Evolutionary conservation across 2,329 filamentous ascomycete genomes (phyloP).

Genomic region (Zymoseptoria tritici): DNA sequence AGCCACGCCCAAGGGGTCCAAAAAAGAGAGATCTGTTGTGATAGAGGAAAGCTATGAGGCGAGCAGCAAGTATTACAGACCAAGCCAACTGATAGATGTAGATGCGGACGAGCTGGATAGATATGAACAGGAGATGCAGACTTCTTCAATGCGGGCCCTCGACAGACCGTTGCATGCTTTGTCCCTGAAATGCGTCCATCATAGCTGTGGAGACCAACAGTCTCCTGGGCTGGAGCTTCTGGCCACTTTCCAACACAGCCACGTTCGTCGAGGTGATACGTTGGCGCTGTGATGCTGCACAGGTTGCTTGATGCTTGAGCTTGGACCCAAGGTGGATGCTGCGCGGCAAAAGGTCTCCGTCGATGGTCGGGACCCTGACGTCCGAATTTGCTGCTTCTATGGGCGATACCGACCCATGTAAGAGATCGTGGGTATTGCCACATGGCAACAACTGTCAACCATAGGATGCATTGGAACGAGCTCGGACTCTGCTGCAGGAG

Average conservation of each 20-base stretch:
- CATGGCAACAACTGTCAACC: background rate
- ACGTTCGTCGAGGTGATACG: background rate
- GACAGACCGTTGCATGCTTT: background rate
- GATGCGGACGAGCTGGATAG: background rate
- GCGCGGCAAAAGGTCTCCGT: background rate
- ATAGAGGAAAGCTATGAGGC: background rate
- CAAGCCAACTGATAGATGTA: background rate
- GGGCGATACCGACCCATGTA: background rate
- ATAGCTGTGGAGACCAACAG: background rate
- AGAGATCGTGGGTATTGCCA: background rate
- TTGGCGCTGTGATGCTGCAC: background rate
- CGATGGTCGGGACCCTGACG: background rate
- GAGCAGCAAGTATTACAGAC: background rate
- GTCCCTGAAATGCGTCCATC: background rate
- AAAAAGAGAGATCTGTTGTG: background rate
- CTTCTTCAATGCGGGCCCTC: background rate
- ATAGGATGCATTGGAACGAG: background rate
- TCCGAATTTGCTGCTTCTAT: background rate
- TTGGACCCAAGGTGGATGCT: background rate
- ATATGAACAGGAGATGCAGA: background rate
- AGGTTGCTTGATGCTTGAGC: background rate
- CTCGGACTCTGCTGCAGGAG: background rate
- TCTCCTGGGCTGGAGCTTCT: background rate
- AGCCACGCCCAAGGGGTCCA: constrained; percentile 1
- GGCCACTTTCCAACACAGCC: background rate